Evolutionary conservation across 2,329 filamentous ascomycete genomes (phyloP).

Genomic region (Teratosphaeriaceae sp.): DNA sequence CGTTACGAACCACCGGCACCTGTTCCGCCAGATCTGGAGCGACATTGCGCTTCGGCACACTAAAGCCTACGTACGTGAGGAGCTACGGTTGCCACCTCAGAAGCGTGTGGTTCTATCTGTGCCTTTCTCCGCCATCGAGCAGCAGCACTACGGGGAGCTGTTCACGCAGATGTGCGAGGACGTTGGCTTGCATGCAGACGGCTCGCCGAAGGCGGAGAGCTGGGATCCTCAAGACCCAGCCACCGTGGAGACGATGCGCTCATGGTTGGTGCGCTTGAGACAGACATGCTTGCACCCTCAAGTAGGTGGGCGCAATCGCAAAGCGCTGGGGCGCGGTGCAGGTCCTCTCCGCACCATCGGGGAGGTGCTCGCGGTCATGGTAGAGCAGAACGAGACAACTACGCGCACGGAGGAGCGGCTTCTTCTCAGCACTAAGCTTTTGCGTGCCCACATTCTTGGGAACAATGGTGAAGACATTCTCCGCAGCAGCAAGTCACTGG

Average conservation of each 20-base stretch:
- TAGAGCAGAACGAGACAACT: constrained; percentile 68
- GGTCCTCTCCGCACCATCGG: constrained; percentile 70
- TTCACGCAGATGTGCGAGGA: constrained; percentile 69
- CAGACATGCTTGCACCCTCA: constrained; percentile 84
- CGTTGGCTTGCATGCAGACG: constrained; percentile 58
- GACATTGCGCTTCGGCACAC: constrained; percentile 75
- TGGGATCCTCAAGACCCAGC: constrained; percentile 58
- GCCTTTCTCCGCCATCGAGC: constrained; percentile 83
- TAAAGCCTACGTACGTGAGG: constrained; percentile 71
- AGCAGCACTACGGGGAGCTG: constrained; percentile 76
- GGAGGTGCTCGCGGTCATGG: constrained; percentile 86
- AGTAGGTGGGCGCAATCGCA: constrained; percentile 61
- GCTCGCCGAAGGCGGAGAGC: constrained; percentile 52
- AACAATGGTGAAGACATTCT: constrained; percentile 54
- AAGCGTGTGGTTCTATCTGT: constrained; percentile 82
- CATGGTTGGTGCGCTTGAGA: constrained; percentile 69
- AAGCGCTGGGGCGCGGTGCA: constrained; percentile 53
- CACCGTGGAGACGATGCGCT: constrained; percentile 65
- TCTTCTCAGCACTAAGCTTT: constrained; percentile 59
- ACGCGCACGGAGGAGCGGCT: constrained; percentile 64
- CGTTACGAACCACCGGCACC: constrained; percentile 50
- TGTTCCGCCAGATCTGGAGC: constrained; percentile 64
- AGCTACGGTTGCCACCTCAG: constrained; percentile 73
- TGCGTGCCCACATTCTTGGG: constrained; percentile 70
- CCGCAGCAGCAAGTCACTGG: constrained; percentile 58